A percentile compares a stretch with the other conserved stretches of the same genome.
Evolutionary conservation across 768 basidiomycete genomes (phyloP).

Genomic region (Neoboletus brunneissimus): DNA sequence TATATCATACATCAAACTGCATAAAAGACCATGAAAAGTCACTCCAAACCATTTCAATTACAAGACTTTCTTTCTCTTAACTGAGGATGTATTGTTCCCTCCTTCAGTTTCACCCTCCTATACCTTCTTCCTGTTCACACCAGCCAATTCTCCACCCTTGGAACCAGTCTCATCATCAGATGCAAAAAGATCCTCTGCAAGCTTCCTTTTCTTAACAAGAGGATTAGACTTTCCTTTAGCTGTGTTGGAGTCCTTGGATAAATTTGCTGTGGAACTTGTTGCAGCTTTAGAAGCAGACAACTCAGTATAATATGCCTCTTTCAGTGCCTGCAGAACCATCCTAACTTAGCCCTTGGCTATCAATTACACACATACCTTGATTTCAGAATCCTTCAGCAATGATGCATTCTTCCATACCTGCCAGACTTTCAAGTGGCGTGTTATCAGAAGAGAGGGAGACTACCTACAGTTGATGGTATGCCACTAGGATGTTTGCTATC

Average conservation of each 20-base stretch:
- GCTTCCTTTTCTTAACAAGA: conserved; percentile 45
- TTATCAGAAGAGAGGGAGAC: background rate
- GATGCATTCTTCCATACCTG: conserved; percentile 69
- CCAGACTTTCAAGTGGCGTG: background rate
- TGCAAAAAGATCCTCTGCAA: conserved; percentile 48
- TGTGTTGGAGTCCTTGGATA: conserved; percentile 20
- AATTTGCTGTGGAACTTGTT: conserved; percentile 16
- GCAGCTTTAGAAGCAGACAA: conserved; percentile 34
- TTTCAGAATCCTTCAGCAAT: conserved; percentile 57
- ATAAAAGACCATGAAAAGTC: background rate
- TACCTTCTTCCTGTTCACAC: conserved; percentile 6
- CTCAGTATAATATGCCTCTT: conserved; percentile 58
- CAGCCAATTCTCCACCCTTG: conserved; percentile 17
- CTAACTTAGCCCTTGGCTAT: background rate
- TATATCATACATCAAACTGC: background rate
- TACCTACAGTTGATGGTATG: conserved; percentile 61
- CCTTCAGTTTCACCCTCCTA: conserved; percentile 31
- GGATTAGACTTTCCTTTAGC: conserved; percentile 36
- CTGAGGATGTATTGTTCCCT: conserved; percentile 27
- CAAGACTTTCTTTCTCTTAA: conserved; percentile 37
- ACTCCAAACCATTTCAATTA: background rate
- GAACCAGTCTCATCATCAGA: conserved; percentile 42
- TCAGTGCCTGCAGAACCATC: conserved; percentile 46
- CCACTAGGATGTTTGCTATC: conserved; percentile 79
- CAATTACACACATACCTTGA: conserved; percentile 46